Evolutionary conservation across 345 rosid species (phyloP).

Genomic region (Odontarrhena argentea): DNA sequence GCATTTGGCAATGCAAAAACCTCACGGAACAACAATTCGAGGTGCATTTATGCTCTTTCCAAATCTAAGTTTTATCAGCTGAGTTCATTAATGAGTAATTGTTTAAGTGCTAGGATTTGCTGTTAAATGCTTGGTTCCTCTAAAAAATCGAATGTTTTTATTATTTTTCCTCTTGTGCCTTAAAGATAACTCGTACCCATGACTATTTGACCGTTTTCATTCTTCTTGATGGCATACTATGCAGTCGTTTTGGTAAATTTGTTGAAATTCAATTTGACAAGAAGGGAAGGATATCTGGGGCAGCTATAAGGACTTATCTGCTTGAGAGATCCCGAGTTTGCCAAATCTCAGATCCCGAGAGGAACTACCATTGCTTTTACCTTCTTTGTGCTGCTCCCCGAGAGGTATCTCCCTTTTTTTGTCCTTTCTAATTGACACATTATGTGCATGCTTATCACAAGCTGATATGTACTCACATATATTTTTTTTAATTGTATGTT

Average conservation of each 20-base stretch:
- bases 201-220: slow-evolving; percentile 21
- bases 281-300: slow-evolving; percentile 91
- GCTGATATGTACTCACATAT: neutral
- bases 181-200: slow-evolving; percentile 15
- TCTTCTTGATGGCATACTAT: slow-evolving; percentile 23
- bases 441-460: slow-evolving; percentile 28
- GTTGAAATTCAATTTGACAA: slow-evolving; percentile 94
- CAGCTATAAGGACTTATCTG: slow-evolving; percentile 88
- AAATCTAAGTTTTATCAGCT: slow-evolving; percentile 1
- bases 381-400: slow-evolving; percentile 92
- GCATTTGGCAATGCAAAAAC: slow-evolving; percentile 99
- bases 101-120: neutral
- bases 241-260: slow-evolving; percentile 95
- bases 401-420: slow-evolving; percentile 57
- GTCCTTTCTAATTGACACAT: slow-evolving; percentile 12
- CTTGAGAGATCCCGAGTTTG: slow-evolving; percentile 97
- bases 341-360: slow-evolving; percentile 88
- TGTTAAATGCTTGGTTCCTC: slow-evolving; percentile 20
- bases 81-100: neutral
- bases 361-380: slow-evolving; percentile 94
- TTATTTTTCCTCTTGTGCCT: slow-evolving; percentile 6
- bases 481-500: neutral
- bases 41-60: slow-evolving; percentile 47
- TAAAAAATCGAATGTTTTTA: neutral
- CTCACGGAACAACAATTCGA: slow-evolving; percentile 89